Evolutionary conservation across 805 yeast genomes (phyloP).

Genomic region (Wickerhamomyces ciferrii): DNA sequence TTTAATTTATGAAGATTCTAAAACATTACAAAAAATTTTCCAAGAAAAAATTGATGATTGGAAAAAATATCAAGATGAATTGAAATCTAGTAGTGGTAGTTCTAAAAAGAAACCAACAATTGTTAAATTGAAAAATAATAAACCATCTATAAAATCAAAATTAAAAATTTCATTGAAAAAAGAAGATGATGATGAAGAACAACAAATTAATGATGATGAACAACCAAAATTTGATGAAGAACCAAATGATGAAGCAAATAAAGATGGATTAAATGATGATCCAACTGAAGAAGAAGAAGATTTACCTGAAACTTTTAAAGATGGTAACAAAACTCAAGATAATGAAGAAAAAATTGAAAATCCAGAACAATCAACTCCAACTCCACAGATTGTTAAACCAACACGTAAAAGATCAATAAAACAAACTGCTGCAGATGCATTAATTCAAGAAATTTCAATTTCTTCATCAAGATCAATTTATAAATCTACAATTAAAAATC

Average conservation of each 20-base stretch:
- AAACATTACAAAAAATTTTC: slow-evolving; percentile 49
- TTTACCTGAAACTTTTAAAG: not conserved
- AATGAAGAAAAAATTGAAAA: not conserved
- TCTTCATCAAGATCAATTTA: slow-evolving; percentile 24
- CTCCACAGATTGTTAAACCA: slow-evolving; percentile 1
- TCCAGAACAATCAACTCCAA: slow-evolving; percentile 1
- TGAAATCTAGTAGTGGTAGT: slow-evolving; percentile 1
- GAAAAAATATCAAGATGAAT: slow-evolving; percentile 11
- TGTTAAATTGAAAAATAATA: not conserved
- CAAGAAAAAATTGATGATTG: slow-evolving; percentile 29
- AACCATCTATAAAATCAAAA: slow-evolving; percentile 3
- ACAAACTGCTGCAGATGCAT: slow-evolving; percentile 13
- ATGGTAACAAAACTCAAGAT: not conserved
- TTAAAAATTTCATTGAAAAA: slow-evolving; percentile 5
- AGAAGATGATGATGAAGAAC: not conserved
- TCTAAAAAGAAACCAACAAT: slow-evolving; percentile 3
- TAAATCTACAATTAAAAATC: slow-evolving; percentile 21
- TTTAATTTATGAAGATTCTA: slow-evolving; percentile 67
- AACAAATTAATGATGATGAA: not conserved
- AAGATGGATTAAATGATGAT: not conserved
- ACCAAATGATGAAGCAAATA: not conserved
- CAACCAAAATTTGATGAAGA: not conserved
- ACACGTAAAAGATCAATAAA: slow-evolving; percentile 3
- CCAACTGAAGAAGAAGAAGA: not conserved
- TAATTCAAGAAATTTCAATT: slow-evolving; percentile 24